Evolutionary conservation across 805 yeast genomes (phyloP), one percentile per base, ranked within the genome.

Genomic region (Lipomyces chichibuensis): DNA sequence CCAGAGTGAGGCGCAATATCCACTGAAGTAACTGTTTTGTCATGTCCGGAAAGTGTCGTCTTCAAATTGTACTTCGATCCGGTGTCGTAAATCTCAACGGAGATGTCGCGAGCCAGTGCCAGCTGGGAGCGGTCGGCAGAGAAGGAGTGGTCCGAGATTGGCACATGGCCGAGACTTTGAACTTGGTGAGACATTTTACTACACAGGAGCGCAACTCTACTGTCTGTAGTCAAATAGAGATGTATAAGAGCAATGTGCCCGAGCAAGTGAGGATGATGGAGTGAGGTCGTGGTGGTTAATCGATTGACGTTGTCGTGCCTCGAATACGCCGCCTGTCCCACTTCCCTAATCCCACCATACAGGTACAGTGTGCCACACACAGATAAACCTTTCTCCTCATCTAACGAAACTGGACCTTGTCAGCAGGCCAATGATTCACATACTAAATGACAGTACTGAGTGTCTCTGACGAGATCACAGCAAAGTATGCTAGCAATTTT

Each of bases 111-210:
- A 61, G 98, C 91, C 68, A 94, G 86, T 20, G 97, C 98, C 67
- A 95, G 84, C 43, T 82, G 74, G 61, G 83, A 76, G 65, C 80
- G 80, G 78, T 91, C 96, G 27, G 84, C 82, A 33, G 92, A 88
- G 79, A 91, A 93, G 66, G 92, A 88, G 78, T 94, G 98, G 77
- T 95, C 97, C 75, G 93, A 91, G 74, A 93, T 91, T 70, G 97
- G 94, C 65, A 84, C 84, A 77, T 88, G 90, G 71, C 96, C 92
- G 75, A 94, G 85, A 75, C 85, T 88, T 77, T 85, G 88, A 9
- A 79, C 78, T 53, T 65, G 58, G 74, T 67, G 52, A 25, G 67
- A 9, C 69, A 67, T 69, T 56, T 14, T 23, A n/a, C 61, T 5
- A 29, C 67, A 67, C 77, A 76, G 79, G 79, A 77, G 79, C 52